Conservation (phyloP, 805 yeast genomes). For the Metschnikowia kofuensis region DNA sequence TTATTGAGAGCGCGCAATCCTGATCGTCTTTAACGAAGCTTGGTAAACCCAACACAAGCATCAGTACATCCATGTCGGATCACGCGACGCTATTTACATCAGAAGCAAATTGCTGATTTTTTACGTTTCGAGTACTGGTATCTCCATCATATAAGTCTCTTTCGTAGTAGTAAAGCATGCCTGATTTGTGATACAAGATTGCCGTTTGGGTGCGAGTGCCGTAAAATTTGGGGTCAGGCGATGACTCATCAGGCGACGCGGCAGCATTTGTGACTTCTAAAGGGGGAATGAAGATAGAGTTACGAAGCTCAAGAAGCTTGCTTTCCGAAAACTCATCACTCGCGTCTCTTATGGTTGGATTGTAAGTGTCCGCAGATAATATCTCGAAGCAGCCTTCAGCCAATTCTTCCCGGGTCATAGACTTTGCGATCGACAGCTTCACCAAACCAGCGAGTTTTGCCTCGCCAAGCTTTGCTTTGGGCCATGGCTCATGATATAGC, state of each 20-base stretch:
- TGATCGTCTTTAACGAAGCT: too few relatives aligned
- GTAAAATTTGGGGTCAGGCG: slow-evolving; percentile 42
- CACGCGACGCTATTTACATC: slow-evolving; percentile 2
- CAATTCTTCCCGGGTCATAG: slow-evolving; percentile 37
- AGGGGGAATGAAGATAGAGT: slow-evolving; percentile 74
- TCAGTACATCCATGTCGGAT: too few relatives aligned
- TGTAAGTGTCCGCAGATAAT: slow-evolving; percentile 45
- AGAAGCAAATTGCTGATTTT: slow-evolving; percentile 16
- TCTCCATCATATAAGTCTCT: slow-evolving; percentile 44
- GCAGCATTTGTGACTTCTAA: slow-evolving; percentile 24
- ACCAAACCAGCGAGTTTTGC: slow-evolving; percentile 22
- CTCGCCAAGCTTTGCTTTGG: slow-evolving; percentile 58
- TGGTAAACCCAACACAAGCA: too few relatives aligned
- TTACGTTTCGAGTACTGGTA: slow-evolving; percentile 7
- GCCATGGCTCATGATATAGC: slow-evolving; percentile 68
- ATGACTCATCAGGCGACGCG: slow-evolving; percentile 2
- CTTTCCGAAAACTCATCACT: slow-evolving; percentile 16
- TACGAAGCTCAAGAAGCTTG: slow-evolving; percentile 42
- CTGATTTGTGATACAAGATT: slow-evolving; percentile 54
- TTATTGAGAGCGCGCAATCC: too few relatives aligned
- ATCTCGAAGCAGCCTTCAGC: slow-evolving; percentile 52
- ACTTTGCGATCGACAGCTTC: slow-evolving; percentile 13
- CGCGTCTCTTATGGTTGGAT: slow-evolving; percentile 22
- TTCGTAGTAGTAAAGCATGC: slow-evolving; percentile 57
- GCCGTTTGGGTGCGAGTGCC: slow-evolving; percentile 91